Conservation (phyloP, 768 basidiomycete genomes). For the Amanita inopinata region DNA sequence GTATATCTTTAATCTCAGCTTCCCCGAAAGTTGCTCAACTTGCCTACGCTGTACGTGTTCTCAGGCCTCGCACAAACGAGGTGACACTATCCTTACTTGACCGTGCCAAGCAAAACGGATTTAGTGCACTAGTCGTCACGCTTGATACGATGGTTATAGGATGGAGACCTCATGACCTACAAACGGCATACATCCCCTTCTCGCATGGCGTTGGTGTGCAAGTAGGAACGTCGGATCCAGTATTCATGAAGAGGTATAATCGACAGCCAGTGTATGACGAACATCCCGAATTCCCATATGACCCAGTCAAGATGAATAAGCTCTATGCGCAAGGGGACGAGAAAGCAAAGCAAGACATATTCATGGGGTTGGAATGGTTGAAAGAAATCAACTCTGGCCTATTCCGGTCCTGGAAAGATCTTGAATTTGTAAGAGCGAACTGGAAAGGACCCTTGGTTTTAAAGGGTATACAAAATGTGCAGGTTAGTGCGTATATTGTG, state of each 20-base stretch:
- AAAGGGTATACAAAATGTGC: conserved; percentile 65
- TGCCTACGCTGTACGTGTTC: conserved; percentile 1
- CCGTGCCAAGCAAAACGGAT: conserved; percentile 59
- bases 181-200: conserved; percentile 57
- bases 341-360: conserved; percentile 25
- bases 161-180: conserved; percentile 71
- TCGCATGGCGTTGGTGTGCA: conserved; percentile 54
- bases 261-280: conserved; percentile 33
- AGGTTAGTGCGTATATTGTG: conserved; percentile 26
- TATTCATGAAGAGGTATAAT: conserved; percentile 55
- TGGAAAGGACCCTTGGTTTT: conserved; percentile 74
- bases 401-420: conserved; percentile 62
- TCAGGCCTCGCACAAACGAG: conserved; percentile 53
- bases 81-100: conserved; percentile 54
- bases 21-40: not conserved
- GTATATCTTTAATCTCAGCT: conserved; percentile 8
- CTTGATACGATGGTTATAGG: conserved; percentile 66
- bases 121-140: conserved; percentile 66
- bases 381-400: conserved; percentile 51
- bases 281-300: conserved; percentile 49
- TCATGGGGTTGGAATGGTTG: conserved; percentile 54
- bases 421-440: conserved; percentile 55
- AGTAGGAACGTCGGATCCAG: conserved; percentile 65
- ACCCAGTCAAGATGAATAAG: conserved; percentile 35
- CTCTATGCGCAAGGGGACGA: conserved; percentile 37